A percentile compares a stretch with the other conserved stretches of the same genome.
phyloP scores from a whole-genome alignment of 495 filamentous ascomycete species.

The Annulohypoxylon bovei region DNA sequence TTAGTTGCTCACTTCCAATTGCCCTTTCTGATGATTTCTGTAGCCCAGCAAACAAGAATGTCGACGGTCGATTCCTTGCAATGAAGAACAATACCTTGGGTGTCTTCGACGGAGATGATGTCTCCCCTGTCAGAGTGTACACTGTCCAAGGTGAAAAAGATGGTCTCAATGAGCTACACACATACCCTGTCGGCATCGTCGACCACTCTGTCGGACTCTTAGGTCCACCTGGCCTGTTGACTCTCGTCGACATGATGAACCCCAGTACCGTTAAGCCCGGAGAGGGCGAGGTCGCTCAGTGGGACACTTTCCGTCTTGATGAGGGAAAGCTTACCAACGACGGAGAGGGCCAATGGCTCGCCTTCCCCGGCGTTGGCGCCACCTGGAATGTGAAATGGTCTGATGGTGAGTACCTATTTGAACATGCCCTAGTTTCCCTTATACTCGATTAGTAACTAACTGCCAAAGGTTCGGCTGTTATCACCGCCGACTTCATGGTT shows the following conservation, averaged over 20 bases:
- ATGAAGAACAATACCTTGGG: slow-evolving; percentile 38
- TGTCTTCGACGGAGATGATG: slow-evolving; percentile 28
- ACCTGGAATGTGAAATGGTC: slow-evolving; percentile 54
- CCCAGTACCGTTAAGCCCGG: slow-evolving; percentile 41
- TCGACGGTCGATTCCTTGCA: slow-evolving; percentile 42
- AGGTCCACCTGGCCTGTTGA: slow-evolving; percentile 48
- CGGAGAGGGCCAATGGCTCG: slow-evolving; percentile 48
- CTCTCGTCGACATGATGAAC: slow-evolving; percentile 49
- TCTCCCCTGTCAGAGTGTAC: slow-evolving; percentile 38
- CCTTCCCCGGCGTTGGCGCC: slow-evolving; percentile 42
- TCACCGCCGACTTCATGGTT: slow-evolving; percentile 50
- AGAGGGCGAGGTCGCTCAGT: slow-evolving; percentile 46
- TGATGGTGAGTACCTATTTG: slow-evolving; percentile 40
- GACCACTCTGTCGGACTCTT: slow-evolving; percentile 50
- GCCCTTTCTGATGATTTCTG: slow-evolving; percentile 3
- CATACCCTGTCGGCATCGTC: slow-evolving; percentile 44
- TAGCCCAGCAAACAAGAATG: slow-evolving; percentile 37
- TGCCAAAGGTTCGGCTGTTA: slow-evolving; percentile 44
- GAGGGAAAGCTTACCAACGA: slow-evolving; percentile 43
- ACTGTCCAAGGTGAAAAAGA: slow-evolving; percentile 29
- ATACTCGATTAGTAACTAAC: neutral
- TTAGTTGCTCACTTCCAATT: neutral
- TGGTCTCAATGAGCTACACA: slow-evolving; percentile 49
- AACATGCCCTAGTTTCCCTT: neutral
- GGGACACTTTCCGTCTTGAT: slow-evolving; percentile 48